phyloP scores from a whole-genome alignment of 1,284 basidiomycete genomes.

The Rhodotorula sp. region DNA sequence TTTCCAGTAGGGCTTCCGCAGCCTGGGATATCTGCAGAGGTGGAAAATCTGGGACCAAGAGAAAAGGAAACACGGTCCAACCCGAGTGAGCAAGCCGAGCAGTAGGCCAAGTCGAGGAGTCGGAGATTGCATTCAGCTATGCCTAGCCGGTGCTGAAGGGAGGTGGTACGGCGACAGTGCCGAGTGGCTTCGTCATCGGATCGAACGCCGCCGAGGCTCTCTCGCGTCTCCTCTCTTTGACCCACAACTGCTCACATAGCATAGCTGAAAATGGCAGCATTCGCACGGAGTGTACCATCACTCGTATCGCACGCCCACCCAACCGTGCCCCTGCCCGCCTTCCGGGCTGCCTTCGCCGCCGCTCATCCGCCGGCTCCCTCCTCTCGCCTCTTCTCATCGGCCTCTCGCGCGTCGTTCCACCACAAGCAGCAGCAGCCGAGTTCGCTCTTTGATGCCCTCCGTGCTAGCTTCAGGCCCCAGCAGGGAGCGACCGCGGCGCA shows the following conservation, averaged over 20 bases:
- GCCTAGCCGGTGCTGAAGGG: too few relatives aligned
- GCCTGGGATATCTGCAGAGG: too few relatives aligned
- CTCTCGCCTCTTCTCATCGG: slow-evolving; percentile 24
- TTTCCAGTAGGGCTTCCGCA: too few relatives aligned
- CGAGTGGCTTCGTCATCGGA: background rate
- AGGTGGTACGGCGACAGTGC: too few relatives aligned
- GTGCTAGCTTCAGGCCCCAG: background rate
- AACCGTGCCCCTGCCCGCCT: background rate
- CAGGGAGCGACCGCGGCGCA: background rate
- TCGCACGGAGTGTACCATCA: slow-evolving; percentile 1
- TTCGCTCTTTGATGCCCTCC: slow-evolving; percentile 1
- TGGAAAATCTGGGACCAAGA: too few relatives aligned
- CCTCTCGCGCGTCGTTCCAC: background rate
- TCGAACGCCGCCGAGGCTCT: background rate
- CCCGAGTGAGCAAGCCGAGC: too few relatives aligned
- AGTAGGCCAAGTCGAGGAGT: too few relatives aligned
- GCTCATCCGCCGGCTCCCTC: background rate
- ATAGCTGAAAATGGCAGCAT: background rate
- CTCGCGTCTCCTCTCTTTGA: background rate
- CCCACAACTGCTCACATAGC: background rate
- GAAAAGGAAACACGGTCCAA: too few relatives aligned
- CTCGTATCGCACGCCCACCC: background rate
- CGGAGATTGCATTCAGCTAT: too few relatives aligned
- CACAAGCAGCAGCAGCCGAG: background rate
- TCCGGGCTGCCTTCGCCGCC: slow-evolving; percentile 1